Percentiles rank a stretch among this genome's conserved stretches.
These are phyloP conservation scores for Xylogone sp. DNA, from an alignment of 2,329 filamentous ascomycete genomes.

Conservation along the genomic window DNA sequence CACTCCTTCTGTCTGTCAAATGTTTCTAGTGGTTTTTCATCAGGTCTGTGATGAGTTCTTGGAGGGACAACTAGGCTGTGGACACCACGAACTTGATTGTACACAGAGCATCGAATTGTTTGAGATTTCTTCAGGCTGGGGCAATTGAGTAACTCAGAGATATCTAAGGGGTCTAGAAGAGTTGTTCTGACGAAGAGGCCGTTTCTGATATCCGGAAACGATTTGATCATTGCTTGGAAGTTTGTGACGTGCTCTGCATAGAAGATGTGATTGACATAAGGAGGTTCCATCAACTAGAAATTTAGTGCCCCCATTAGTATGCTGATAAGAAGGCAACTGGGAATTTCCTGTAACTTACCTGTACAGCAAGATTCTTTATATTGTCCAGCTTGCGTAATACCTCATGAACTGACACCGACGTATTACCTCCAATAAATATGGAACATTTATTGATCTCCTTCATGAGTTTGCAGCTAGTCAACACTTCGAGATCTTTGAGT, in stretches of 20 bases:
- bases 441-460: slow-evolving; percentile 10
- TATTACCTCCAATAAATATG: slow-evolving; percentile 15
- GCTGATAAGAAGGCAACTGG: too few species aligned
- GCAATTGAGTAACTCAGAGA: slow-evolving; percentile 1
- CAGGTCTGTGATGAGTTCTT: not conserved
- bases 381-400: slow-evolving; percentile 21
- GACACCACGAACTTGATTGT: not conserved
- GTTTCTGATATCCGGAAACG: slow-evolving; percentile 15
- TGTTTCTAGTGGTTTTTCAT: not conserved
- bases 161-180: slow-evolving; percentile 13
- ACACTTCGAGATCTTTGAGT: slow-evolving; percentile 8
- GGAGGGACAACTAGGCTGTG: not conserved
- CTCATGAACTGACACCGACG: slow-evolving; percentile 7
- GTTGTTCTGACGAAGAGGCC: slow-evolving; percentile 19
- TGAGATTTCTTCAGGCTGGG: slow-evolving; percentile 9
- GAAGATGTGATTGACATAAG: slow-evolving; percentile 15
- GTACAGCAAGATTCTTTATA: slow-evolving; percentile 4
- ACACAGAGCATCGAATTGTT: slow-evolving; percentile 13
- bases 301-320: not conserved
- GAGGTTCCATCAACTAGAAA: not conserved
- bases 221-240: slow-evolving; percentile 14
- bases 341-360: too few species aligned
- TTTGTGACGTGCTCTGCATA: slow-evolving; percentile 19
- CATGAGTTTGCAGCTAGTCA: slow-evolving; percentile 18
- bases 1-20: too few species aligned